phyloP scores from a whole-genome alignment of 2,329 filamentous ascomycete species.

The Curvularia spicifera region DNA sequence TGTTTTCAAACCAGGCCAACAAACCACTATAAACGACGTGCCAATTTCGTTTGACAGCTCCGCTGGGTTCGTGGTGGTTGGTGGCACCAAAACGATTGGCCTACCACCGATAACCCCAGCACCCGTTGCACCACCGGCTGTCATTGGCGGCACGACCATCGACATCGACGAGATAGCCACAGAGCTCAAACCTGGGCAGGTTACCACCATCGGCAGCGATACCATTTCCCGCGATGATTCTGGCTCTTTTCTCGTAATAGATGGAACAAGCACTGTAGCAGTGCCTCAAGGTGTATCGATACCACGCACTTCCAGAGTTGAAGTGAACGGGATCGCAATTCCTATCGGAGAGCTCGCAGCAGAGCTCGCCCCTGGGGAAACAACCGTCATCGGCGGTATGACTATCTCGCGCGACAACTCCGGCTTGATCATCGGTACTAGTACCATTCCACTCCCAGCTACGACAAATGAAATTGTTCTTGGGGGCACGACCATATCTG shows the following conservation, averaged over 20 bases:
- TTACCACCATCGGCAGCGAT: neutral
- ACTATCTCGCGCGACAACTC: neutral
- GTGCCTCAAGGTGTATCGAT: neutral
- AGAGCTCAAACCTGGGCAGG: neutral
- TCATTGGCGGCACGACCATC: neutral
- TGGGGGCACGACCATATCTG: neutral
- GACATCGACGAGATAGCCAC: neutral
- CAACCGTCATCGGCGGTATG: neutral
- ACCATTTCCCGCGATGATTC: constrained; percentile 1
- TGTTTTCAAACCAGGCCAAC: neutral
- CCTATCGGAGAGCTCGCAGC: neutral
- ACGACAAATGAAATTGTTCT: neutral
- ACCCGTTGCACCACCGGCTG: neutral
- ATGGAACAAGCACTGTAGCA: neutral
- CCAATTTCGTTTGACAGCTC: constrained; percentile 2
- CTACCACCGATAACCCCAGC: neutral
- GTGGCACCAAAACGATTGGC: neutral
- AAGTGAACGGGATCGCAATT: neutral
- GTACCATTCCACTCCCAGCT: neutral
- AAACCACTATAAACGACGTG: constrained; percentile 1
- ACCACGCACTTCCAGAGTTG: neutral
- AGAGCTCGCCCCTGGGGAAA: neutral
- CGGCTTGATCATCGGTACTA: neutral
- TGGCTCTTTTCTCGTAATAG: neutral
- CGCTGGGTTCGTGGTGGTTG: constrained; percentile 1